A percentile compares a stretch with the other conserved stretches of the same genome.
These are phyloP conservation scores for Letharia lupina DNA, from an alignment of 495 filamentous ascomycete genomes.

Conservation along the genomic window DNA sequence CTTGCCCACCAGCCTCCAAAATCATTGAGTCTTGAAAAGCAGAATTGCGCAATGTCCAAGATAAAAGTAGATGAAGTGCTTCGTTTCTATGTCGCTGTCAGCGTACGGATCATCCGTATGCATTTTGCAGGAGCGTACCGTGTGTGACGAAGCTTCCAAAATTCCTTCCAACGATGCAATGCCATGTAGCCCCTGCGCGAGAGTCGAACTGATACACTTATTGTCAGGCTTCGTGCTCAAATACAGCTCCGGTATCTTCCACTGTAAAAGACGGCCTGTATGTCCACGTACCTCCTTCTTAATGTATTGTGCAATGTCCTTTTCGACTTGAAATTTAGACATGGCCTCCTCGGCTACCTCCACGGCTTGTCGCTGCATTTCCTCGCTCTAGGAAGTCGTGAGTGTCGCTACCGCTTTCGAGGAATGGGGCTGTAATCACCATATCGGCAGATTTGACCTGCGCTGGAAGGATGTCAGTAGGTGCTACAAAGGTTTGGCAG, in stretches of 20 bases:
- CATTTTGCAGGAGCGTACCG: slow-evolving; percentile 46
- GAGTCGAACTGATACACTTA: slow-evolving; percentile 60
- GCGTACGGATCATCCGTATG: not conserved
- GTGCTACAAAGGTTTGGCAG: not conserved
- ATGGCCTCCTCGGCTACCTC: slow-evolving; percentile 93
- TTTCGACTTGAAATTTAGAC: slow-evolving; percentile 86
- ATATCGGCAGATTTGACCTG: slow-evolving; percentile 97
- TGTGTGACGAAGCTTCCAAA: slow-evolving; percentile 99
- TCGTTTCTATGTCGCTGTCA: slow-evolving; percentile 60
- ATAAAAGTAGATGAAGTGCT: slow-evolving; percentile 99
- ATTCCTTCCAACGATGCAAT: slow-evolving; percentile 97
- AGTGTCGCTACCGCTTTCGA: slow-evolving; percentile 7
- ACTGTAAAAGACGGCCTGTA: not conserved
- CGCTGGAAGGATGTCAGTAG: slow-evolving; percentile 47
- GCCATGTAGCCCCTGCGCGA: slow-evolving; percentile 91
- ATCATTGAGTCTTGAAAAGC: slow-evolving; percentile 96
- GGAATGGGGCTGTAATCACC: slow-evolving; percentile 45
- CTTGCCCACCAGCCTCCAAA: not conserved
- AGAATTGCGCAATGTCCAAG: slow-evolving; percentile 97
- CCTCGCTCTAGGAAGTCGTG: slow-evolving; percentile 60
- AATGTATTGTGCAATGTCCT: slow-evolving; percentile 97
- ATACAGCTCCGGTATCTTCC: not conserved
- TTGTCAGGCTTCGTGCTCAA: not conserved
- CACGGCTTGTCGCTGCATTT: slow-evolving; percentile 91
- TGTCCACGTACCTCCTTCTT: slow-evolving; percentile 70